Percentiles rank a stretch among this genome's conserved stretches.
Conservation (phyloP, 306 rosid genomes). For the Dalbergia cultrata region DNA sequence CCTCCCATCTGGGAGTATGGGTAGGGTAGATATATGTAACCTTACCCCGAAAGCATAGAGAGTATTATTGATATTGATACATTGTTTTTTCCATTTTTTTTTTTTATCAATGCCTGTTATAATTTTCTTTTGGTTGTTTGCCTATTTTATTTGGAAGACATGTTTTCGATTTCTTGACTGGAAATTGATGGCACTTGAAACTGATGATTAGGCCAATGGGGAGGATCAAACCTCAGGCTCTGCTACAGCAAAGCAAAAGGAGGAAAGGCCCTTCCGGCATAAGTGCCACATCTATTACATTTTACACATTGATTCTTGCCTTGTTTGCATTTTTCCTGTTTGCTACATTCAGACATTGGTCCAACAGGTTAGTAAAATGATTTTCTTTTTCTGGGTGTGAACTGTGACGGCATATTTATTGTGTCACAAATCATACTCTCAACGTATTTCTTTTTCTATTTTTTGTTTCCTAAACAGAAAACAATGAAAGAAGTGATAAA, state of each 20-base stretch:
- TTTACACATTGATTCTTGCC: conserved; percentile 58
- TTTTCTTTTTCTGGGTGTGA: background rate
- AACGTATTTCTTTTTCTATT: background rate
- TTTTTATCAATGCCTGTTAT: too few relatives aligned
- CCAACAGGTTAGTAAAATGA: conserved; percentile 58
- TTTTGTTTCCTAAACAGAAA: background rate
- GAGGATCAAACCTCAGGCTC: conserved; percentile 79
- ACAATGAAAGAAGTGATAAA: background rate
- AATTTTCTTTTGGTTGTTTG: background rate
- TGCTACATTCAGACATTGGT: conserved; percentile 65
- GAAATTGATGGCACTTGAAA: conserved; percentile 37
- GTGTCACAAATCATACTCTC: background rate
- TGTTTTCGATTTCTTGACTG: conserved; percentile 32
- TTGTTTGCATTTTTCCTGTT: conserved; percentile 59
- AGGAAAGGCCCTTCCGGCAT: conserved; percentile 74
- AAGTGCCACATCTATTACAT: conserved; percentile 51
- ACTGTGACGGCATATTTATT: background rate
- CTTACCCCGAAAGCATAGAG: too few relatives aligned
- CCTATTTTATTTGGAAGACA: background rate
- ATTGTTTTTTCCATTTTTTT: too few relatives aligned
- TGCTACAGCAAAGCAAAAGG: conserved; percentile 81
- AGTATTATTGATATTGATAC: too few relatives aligned
- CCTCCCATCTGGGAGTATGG: too few relatives aligned
- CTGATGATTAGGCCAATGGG: conserved; percentile 60
- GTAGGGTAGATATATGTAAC: too few relatives aligned